Evolutionary conservation across 2,329 filamentous ascomycete genomes (phyloP).

Genomic region (Penicillium rolfsii): DNA sequence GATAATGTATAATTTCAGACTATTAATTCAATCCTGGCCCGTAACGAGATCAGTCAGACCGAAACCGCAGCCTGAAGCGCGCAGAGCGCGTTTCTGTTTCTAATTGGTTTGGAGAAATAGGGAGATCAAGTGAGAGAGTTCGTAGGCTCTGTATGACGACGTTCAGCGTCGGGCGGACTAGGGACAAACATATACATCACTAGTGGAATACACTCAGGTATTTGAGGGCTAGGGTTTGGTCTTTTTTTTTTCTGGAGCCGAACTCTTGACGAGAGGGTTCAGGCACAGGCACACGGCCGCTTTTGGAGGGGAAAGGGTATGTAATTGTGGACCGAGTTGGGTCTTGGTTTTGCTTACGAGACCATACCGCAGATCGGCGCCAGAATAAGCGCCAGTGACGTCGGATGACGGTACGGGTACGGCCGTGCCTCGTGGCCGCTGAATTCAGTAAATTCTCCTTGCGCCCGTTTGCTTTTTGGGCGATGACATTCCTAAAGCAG

Average conservation of each 20-base stretch:
- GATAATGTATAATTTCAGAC: slow-evolving; percentile 2
- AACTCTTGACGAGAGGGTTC: slow-evolving; percentile 10
- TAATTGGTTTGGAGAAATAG: background rate
- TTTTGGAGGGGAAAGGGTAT: slow-evolving; percentile 1
- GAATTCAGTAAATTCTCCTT: slow-evolving; percentile 1
- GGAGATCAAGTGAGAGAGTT: background rate
- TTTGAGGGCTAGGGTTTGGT: background rate
- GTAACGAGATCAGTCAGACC: background rate
- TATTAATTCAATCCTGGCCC: background rate
- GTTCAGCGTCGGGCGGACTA: slow-evolving; percentile 4
- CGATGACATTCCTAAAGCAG: background rate
- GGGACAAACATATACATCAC: background rate
- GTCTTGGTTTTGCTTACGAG: slow-evolving; percentile 3
- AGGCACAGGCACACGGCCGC: slow-evolving; percentile 18
- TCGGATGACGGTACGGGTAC: slow-evolving; percentile 20
- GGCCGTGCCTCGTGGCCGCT: slow-evolving; percentile 10
- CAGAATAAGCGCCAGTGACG: background rate
- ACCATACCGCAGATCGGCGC: slow-evolving; percentile 15
- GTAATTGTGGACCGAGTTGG: background rate
- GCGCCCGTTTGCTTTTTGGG: background rate
- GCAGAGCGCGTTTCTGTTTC: slow-evolving; percentile 23
- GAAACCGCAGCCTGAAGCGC: slow-evolving; percentile 16
- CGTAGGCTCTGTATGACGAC: background rate
- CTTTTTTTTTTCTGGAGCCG: background rate
- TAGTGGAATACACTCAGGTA: background rate